A percentile compares a stretch with the other conserved stretches of the same genome.
phyloP scores from a whole-genome alignment of 2,329 filamentous ascomycete species.

The Monilinia vaccinii-corymbosi region DNA sequence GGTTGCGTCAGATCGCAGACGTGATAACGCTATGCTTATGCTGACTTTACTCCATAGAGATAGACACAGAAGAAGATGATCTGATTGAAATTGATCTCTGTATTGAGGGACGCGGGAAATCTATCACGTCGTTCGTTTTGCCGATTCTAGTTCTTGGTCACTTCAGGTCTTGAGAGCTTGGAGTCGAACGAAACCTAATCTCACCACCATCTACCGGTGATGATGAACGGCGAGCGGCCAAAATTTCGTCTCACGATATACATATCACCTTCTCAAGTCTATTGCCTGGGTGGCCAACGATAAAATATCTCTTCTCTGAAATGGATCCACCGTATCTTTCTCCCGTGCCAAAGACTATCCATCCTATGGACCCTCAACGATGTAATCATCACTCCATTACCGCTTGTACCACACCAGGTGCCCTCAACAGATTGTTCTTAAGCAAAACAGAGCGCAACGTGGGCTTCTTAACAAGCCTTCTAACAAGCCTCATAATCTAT shows the following conservation, averaged over 20 bases:
- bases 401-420: constrained; percentile 21
- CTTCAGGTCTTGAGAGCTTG: neutral
- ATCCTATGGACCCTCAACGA: neutral
- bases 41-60: neutral
- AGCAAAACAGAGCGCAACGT: constrained; percentile 20
- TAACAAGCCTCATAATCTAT: constrained; percentile 19
- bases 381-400: constrained; percentile 20
- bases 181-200: neutral
- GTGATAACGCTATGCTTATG: neutral
- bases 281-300: neutral
- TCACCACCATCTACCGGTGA: neutral
- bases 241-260: neutral
- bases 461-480: constrained; percentile 20
- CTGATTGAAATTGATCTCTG: neutral
- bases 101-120: no score
- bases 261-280: neutral
- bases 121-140: neutral
- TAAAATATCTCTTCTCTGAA: neutral
- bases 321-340: neutral
- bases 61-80: no score
- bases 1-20: neutral
- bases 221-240: neutral
- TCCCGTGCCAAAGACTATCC: neutral
- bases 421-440: constrained; percentile 14
- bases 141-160: neutral